A percentile compares a stretch with the other conserved stretches of the same genome.
Conservation (phyloP, 257 asterid genomes). For the Nicotiana tabacum region DNA sequence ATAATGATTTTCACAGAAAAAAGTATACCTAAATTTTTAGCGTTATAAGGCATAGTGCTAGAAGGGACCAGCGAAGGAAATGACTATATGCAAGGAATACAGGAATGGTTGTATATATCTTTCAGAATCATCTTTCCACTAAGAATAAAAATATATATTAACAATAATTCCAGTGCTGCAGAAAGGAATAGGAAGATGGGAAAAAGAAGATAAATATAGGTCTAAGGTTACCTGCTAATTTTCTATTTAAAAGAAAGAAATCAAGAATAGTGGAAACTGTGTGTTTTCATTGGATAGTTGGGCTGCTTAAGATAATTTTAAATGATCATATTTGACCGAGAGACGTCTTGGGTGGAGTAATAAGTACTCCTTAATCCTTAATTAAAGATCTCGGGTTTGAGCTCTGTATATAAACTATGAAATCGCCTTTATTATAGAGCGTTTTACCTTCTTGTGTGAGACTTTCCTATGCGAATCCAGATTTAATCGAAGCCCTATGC, state of each 20-base stretch:
- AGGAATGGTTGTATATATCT: not conserved
- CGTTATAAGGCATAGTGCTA: not conserved
- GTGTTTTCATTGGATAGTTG: not conserved
- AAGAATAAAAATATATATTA: not conserved
- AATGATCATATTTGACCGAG: not conserved
- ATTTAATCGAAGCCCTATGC: too few relatives aligned
- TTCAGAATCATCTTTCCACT: conserved; percentile 1
- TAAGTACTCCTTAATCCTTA: too few relatives aligned
- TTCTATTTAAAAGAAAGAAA: not conserved
- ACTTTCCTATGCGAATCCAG: too few relatives aligned
- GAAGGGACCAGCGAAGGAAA: not conserved
- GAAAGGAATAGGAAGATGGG: not conserved
- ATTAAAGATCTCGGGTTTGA: too few relatives aligned
- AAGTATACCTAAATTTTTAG: not conserved
- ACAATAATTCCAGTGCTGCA: not conserved
- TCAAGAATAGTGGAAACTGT: not conserved
- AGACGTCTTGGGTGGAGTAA: accelerated
- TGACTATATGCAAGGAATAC: conserved; percentile 4
- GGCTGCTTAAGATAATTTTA: not conserved
- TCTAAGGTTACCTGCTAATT: not conserved
- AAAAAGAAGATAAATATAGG: not conserved
- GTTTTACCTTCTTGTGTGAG: accelerated
- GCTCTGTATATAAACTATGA: too few relatives aligned
- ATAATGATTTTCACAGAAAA: not conserved
- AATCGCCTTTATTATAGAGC: too few relatives aligned